Conservation (phyloP, 164 flowering plant species). For the Liriodendron chinense region DNA sequence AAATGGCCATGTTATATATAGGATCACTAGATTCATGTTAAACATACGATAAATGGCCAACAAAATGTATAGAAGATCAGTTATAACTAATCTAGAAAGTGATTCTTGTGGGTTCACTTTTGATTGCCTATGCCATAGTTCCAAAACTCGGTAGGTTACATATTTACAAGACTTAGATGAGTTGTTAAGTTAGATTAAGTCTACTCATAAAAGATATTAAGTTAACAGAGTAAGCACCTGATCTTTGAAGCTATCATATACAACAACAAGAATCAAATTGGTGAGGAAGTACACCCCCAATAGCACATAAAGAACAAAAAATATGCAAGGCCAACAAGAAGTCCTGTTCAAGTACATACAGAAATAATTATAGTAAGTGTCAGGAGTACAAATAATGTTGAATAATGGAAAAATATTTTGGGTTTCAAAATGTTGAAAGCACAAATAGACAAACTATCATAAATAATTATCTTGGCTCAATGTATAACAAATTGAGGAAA, state of each 20-base stretch:
- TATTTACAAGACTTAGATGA: too few species aligned
- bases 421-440: neutral
- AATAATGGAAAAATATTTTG: neutral
- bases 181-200: too few species aligned
- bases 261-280: slow-evolving; percentile 89
- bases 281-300: slow-evolving; percentile 96
- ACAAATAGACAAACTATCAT: neutral
- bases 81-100: too few species aligned
- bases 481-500: too few species aligned
- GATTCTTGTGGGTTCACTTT: too few species aligned
- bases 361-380: neutral
- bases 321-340: slow-evolving; percentile 79
- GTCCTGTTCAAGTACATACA: slow-evolving; percentile 43
- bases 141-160: too few species aligned
- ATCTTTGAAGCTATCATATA: slow-evolving; percentile 87
- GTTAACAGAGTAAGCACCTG: slow-evolving; percentile 43
- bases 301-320: slow-evolving; percentile 73
- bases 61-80: too few species aligned
- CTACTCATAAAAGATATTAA: neutral
- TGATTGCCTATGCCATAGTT: too few species aligned
- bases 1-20: too few species aligned
- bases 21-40: too few species aligned
- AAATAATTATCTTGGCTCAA: too few species aligned
- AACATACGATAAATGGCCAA: too few species aligned
- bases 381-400: neutral